phyloP scores from a whole-genome alignment of 1,139 yeast species.

The Hansenula anomala region DNA sequence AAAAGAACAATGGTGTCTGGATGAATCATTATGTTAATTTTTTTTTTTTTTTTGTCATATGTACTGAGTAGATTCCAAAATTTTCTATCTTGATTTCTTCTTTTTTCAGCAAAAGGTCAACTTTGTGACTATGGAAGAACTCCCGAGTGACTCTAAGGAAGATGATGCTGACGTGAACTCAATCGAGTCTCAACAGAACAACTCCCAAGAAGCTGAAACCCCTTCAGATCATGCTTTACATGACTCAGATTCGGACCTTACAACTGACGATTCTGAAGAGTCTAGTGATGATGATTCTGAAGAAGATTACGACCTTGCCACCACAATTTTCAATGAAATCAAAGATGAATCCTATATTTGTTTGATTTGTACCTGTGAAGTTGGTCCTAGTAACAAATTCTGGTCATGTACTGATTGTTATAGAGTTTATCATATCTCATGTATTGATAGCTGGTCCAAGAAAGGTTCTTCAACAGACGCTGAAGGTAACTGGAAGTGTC shows the following conservation, averaged over 20 bases:
- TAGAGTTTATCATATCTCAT: constrained; percentile 76
- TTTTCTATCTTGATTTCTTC: neutral
- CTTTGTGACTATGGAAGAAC: neutral
- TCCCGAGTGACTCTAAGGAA: neutral
- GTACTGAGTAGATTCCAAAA: neutral
- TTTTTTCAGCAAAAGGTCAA: neutral
- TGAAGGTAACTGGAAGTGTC: constrained; percentile 75
- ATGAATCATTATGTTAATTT: too few species aligned
- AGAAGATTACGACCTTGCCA: constrained; percentile 23
- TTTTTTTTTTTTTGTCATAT: neutral
- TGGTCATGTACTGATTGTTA: constrained; percentile 75
- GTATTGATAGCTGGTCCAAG: constrained; percentile 78
- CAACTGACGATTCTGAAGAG: constrained; percentile 2
- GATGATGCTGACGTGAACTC: neutral
- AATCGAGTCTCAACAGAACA: too few species aligned
- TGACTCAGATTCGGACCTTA: constrained; percentile 1
- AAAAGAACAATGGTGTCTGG: neutral
- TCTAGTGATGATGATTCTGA: constrained; percentile 3
- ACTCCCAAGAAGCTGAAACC: neutral
- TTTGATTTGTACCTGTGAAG: constrained; percentile 79
- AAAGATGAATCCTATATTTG: constrained; percentile 69
- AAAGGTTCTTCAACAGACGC: constrained; percentile 64
- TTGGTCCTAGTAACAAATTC: constrained; percentile 58
- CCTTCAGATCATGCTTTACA: neutral
- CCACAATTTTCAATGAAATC: constrained; percentile 43